Evolutionary conservation across 352 stramenopile genomes (phyloP).

Genomic region (Aphanomyces euteiches): DNA sequence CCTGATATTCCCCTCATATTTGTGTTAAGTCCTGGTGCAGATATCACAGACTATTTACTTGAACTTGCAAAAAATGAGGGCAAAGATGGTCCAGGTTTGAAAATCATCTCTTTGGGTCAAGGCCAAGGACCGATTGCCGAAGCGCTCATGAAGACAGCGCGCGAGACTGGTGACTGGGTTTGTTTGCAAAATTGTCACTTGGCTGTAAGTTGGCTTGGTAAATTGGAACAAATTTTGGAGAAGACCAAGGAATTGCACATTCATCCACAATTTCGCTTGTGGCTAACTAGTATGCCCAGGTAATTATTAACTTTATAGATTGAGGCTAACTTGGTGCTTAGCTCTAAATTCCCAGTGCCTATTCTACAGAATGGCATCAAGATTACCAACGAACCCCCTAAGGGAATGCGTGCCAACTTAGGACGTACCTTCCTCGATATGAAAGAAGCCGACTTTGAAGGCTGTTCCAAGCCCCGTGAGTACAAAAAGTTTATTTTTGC

Average conservation of each 20-base stretch:
- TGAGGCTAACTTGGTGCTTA: not conserved
- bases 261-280: conserved; percentile 89
- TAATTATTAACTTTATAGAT: conserved; percentile 9
- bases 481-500: conserved; percentile 92
- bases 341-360: conserved; percentile 83
- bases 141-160: conserved; percentile 86
- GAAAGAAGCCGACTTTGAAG: conserved; percentile 86
- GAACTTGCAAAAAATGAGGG: conserved; percentile 86
- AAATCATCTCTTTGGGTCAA: conserved; percentile 93
- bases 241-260: conserved; percentile 57
- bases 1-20: conserved; percentile 91
- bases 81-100: conserved; percentile 80
- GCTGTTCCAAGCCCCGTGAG: conserved; percentile 75
- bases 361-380: conserved; percentile 96
- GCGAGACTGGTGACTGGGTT: conserved; percentile 90
- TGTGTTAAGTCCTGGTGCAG: conserved; percentile 88
- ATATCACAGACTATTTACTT: conserved; percentile 93
- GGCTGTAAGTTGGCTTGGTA: conserved; percentile 85
- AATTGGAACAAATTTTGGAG: conserved; percentile 88
- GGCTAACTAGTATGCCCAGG: conserved; percentile 91
- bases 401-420: conserved; percentile 90
- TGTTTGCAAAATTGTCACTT: conserved; percentile 95
- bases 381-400: conserved; percentile 92
- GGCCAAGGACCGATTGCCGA: conserved; percentile 91
- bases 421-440: conserved; percentile 91